These are phyloP conservation scores for Suhomyces canberraensis DNA, from an alignment of 805 yeast genomes.

Conservation along the genomic window DNA sequence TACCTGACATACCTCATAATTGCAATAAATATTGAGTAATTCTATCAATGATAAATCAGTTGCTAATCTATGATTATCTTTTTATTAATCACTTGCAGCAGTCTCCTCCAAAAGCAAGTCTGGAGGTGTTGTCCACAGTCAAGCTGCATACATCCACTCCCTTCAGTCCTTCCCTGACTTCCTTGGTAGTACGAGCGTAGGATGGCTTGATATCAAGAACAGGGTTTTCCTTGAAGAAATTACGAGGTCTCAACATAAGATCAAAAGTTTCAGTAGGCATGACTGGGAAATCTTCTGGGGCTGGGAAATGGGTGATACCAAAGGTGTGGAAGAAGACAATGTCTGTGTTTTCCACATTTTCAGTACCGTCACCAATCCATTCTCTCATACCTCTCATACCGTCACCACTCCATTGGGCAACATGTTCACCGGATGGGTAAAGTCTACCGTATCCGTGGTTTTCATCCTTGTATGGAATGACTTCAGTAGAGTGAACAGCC, in stretches of 20 bases:
- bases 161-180: constrained; percentile 36
- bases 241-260: constrained; percentile 71
- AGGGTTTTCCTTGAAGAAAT: constrained; percentile 76
- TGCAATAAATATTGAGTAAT: too few species aligned
- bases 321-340: constrained; percentile 76
- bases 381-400: constrained; percentile 63
- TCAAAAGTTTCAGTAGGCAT: constrained; percentile 86
- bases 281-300: constrained; percentile 86
- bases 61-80: too few species aligned
- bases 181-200: constrained; percentile 38
- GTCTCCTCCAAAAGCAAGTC: constrained; percentile 54
- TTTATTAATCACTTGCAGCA: too few species aligned
- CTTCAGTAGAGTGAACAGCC: constrained; percentile 66
- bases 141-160: constrained; percentile 36
- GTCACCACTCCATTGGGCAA: constrained; percentile 72
- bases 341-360: constrained; percentile 61
- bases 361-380: constrained; percentile 65
- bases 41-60: too few species aligned
- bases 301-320: constrained; percentile 83
- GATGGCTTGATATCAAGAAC: constrained; percentile 73
- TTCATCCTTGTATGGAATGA: constrained; percentile 65
- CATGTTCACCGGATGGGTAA: constrained; percentile 79
- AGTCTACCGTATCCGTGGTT: constrained; percentile 51
- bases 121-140: constrained; percentile 46
- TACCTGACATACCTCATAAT: too few species aligned